Base-by-base conservation (phyloP, 1,139 yeast species). In the Pneumocystis murina region DNA sequence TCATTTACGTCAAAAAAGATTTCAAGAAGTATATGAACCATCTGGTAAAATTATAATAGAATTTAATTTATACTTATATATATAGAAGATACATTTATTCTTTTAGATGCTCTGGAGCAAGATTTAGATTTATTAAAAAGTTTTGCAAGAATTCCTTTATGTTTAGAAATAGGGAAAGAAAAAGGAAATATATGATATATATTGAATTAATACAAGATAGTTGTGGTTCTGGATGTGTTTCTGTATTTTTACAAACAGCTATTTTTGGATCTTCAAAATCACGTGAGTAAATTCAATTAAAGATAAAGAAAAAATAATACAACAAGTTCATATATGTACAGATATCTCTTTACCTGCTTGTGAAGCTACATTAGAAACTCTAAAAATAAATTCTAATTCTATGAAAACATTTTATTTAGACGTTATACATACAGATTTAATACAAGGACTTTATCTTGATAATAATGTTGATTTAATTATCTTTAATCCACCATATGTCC, bases 401-500 rank as follows among this genome's bases (percentile, higher is more conserved):
- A 24, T 35, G 14, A 5, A 28, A 8, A 14, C 54, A n/a, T 41
- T 55, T 24, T 38, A 24, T n/a, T 54, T 62, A 16, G 65, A 65
- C 30, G 36, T 59, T 14, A 59, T 62, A 20, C 62, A 64, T 48
- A 61, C 67, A 24, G 35, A 41, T 35, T 54, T 65, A 35, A n/a
- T 54, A 16, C 41, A 61, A 33, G 65, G 62, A 10, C 48, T 64
- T 10, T 61, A 62, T 10, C 38, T 61, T 30, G 16, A n/a, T 14
- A 43, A 48, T 20, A 28, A 48, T 4, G 17, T 66, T 58, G 67
- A 66, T 59, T 33, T 66, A 24, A 59, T 66, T 10, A 24, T 66
- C 14, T 66, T 66, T 54, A 66, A 66, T 58, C 67, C 67, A 24
- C 67, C 67, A 3, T 66, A 66, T 60, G 67, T 65, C 24, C 67